These are phyloP conservation scores for Neofusicoccum umdonicola DNA, from an alignment of 2,329 filamentous ascomycete genomes.

Conservation along the genomic window DNA sequence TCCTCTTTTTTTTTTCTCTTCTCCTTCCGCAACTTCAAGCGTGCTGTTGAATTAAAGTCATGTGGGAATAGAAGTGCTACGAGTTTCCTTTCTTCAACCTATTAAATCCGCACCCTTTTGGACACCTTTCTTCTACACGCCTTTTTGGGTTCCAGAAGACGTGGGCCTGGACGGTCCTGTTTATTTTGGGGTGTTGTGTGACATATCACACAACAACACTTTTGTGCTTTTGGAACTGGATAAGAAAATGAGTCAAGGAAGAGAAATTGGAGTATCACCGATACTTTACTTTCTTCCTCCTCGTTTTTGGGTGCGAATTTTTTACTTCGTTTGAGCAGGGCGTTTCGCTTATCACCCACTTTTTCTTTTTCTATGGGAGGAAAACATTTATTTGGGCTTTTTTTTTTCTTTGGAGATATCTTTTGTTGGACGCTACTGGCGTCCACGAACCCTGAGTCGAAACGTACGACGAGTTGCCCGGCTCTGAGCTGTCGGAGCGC, in stretches of 20 bases:
- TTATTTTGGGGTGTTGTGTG: background rate
- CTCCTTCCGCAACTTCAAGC: background rate
- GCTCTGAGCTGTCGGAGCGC: too few species aligned
- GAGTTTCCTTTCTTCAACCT: slow-evolving; percentile 9
- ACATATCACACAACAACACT: background rate
- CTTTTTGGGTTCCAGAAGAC: background rate
- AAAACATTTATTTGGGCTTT: too few species aligned
- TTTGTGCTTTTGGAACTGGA: background rate
- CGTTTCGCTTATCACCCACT: too few species aligned
- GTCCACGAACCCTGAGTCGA: too few species aligned
- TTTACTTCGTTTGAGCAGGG: background rate
- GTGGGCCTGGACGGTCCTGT: background rate
- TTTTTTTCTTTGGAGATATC: too few species aligned
- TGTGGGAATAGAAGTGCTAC: slow-evolving; percentile 14
- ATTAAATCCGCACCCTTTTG: background rate
- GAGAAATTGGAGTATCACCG: background rate
- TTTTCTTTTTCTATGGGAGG: too few species aligned
- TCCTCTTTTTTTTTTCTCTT: background rate
- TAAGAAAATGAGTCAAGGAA: background rate
- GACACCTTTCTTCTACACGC: background rate
- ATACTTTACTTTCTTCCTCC: background rate
- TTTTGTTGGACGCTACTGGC: too few species aligned
- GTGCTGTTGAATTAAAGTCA: background rate
- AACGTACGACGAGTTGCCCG: too few species aligned
- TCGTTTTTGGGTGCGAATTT: background rate